Evolutionary conservation across 2,329 filamentous ascomycete species (phyloP), one percentile per base, ranked within the genome.

Genomic region (Talaromyces amestolkiae): DNA sequence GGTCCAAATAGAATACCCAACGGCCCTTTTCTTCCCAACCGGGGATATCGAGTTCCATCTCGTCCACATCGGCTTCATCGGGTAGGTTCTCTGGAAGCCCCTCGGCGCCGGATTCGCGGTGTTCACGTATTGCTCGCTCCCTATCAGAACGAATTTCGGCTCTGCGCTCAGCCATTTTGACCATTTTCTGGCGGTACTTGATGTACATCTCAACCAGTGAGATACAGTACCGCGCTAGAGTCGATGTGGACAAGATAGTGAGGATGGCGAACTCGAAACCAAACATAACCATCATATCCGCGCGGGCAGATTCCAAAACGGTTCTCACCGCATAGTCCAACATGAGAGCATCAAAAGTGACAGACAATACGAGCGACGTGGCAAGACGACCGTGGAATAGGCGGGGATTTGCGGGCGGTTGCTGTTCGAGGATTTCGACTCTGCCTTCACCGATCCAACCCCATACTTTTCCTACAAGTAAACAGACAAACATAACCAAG

Each of bases 231-330:
- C 93, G 88, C 63, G 88, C 83, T 1, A 87, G 85, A 0, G 93
- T 97, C 58, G 94, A 93, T 61, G 88, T 83, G 0, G 94, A 96
- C 61, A 89, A 89, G 10, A 96, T 89, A 2, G 88, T 85, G 67
- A 98, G 81, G 51, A 99, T 89, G 43, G 94, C 93, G 74, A 98
- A 98, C 77, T 99, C 95, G 72, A 99, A 99, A 6, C 96, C 88
- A 74, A 99, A 99, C 93, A 99, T 98, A 68, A 99, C 93, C 93
- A 98, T 99, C 91, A 99, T 98, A 66, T 96, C 95, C 0, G 94
- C 93, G n/a, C 91, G 86, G 2, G 94, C 92, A 75, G 96, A 89
- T 65, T 91, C 88, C 59, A 97, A 88, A 37, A 98, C 93, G 0
- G 90, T 92, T 33, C 88, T 86, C 67, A 96, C 84, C 66, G 91